Base-by-base conservation (phyloP, 140 eudicot genomes). In the Flaveria floridana region DNA sequence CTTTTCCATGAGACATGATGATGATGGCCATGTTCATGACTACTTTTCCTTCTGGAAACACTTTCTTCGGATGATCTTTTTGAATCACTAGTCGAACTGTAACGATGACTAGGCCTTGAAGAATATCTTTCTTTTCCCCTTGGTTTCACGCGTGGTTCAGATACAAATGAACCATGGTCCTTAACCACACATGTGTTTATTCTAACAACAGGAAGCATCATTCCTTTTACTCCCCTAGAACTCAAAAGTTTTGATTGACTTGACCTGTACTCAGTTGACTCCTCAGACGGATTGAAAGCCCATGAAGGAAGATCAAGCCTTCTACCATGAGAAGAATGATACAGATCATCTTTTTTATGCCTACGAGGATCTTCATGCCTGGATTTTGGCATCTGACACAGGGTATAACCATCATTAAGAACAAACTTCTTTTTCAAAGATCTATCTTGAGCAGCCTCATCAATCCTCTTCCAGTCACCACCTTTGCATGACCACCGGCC, bases 401-500 rank as follows among this genome's bases (percentile, higher is more conserved):
- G 72, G 20, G 99, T 84, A 61, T 88, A 93, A 6, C 99, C 99
- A 67, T 88, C 97, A 68, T 93, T 93, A 44, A 93, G 84, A 12
- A 93, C 97, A 26, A 69, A 59, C 68, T 88, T 93, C 87, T 87
- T 90, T 76, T 77, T 86, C 79, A 9, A 70, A 56, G 68, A 73
- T 79, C 79, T 82, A 51, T 88, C 97, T 78, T 70, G 91, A 63
- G 77, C 57, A 76, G 84, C 28, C 61, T 93, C 99, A 12, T 86
- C 96, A 48, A 78, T 85, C 84, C 94, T 85, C 86, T 81, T 91
- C 99, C 99, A 93, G 70, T 93, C 99, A 56, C 99, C 92, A 68
- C 99, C 97, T 76, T 86, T 93, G 89, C 89, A 90, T 58, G 97
- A 80, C 94, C 96, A 90, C 50, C 53, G 84, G 37, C 93, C 85